These are phyloP conservation scores for Cinchona pubescens DNA, from an alignment of 257 asterid genomes.

Conservation along the genomic window DNA sequence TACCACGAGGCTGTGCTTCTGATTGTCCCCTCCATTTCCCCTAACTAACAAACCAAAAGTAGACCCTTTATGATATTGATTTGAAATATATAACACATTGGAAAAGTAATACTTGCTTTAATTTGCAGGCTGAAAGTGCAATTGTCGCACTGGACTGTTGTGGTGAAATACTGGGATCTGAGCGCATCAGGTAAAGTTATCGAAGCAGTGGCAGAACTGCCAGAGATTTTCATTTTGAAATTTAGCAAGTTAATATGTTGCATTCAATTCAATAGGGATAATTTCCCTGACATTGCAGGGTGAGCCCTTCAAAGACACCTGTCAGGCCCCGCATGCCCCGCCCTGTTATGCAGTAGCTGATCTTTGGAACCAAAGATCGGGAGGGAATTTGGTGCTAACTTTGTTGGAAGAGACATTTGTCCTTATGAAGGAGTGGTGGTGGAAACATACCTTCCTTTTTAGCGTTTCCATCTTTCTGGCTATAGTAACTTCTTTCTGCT, in stretches of 20 bases:
- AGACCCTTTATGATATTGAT: neutral
- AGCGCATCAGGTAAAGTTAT: slow-evolving; percentile 63
- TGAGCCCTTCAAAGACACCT: slow-evolving; percentile 98
- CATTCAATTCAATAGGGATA: neutral
- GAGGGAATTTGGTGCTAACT: slow-evolving; percentile 34
- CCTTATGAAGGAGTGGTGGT: slow-evolving; percentile 32
- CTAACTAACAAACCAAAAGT: neutral
- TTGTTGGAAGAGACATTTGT: slow-evolving; percentile 37
- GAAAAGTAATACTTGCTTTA: slow-evolving; percentile 6
- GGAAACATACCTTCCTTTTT: slow-evolving; percentile 27
- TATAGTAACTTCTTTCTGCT: slow-evolving; percentile 28
- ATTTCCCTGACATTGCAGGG: slow-evolving; percentile 54
- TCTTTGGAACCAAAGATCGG: slow-evolving; percentile 11
- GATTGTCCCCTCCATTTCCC: neutral
- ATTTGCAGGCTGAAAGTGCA: slow-evolving; percentile 85
- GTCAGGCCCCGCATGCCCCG: slow-evolving; percentile 76
- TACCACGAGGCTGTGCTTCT: neutral
- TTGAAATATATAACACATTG: neutral
- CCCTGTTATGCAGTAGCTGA: slow-evolving; percentile 40
- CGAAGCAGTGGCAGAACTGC: neutral
- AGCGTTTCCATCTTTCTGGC: slow-evolving; percentile 33
- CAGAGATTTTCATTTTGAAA: neutral
- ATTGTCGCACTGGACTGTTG: slow-evolving; percentile 84
- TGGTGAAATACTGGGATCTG: slow-evolving; percentile 77
- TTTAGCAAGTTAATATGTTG: neutral